A percentile compares a stretch with the other conserved stretches of the same genome.
phyloP scores from a whole-genome alignment of 208 protist genomes.

The Trypanosoma caninum region DNA sequence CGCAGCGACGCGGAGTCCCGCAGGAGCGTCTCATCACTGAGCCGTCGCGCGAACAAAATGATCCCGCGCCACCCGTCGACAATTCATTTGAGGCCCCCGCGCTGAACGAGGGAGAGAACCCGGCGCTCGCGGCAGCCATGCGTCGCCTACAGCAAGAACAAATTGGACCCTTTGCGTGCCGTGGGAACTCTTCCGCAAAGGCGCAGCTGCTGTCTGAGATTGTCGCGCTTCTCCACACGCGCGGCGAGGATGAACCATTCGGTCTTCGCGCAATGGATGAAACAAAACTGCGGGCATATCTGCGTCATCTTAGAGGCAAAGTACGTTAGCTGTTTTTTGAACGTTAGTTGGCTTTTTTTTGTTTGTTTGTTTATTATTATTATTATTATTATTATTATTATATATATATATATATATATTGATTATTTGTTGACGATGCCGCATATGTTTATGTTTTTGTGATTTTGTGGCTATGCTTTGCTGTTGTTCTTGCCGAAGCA shows the following conservation, averaged over 20 bases:
- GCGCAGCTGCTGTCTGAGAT: conserved; percentile 56
- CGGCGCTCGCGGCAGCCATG: conserved; percentile 71
- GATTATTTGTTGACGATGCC: too few relatives aligned
- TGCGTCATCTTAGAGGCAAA: conserved; percentile 64
- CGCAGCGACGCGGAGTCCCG: conserved; percentile 24
- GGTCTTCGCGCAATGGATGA: conserved; percentile 67
- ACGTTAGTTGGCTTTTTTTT: conserved; percentile 6
- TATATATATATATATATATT: conserved; percentile 20
- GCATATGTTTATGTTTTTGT: too few relatives aligned
- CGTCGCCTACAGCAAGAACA: conserved; percentile 55
- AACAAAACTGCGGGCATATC: conserved; percentile 54
- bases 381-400: background rate
- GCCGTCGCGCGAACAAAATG: too few relatives aligned
- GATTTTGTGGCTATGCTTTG: too few relatives aligned
- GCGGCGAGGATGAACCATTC: conserved; percentile 60
- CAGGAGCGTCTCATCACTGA: background rate
- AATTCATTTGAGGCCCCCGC: too few relatives aligned
- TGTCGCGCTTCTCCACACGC: conserved; percentile 33
- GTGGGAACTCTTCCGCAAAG: conserved; percentile 46
- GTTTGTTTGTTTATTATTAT: conserved; percentile 12
- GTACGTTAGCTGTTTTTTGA: conserved; percentile 14
- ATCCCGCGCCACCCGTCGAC: too few relatives aligned
- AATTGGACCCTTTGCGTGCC: background rate
- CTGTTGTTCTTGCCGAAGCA: too few relatives aligned
- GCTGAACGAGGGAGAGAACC: conserved; percentile 31